Conservation (phyloP, 2,329 filamentous ascomycete genomes). For the Claviceps maximensis region DNA sequence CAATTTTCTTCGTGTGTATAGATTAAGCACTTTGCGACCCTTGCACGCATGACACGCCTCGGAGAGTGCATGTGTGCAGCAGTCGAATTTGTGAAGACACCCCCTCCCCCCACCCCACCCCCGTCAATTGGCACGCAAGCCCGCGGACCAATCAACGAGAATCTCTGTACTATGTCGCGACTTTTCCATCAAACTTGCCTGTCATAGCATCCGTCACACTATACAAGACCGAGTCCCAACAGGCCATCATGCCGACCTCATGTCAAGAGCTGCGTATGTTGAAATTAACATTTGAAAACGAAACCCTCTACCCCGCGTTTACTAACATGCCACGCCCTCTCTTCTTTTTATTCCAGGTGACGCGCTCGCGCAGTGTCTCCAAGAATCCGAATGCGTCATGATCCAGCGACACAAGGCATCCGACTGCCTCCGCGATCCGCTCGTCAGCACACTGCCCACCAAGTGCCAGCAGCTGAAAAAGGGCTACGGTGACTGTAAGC, state of each 20-base stretch:
- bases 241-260: slow-evolving; percentile 65
- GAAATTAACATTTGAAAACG: neutral
- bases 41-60: neutral
- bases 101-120: too few species aligned
- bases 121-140: neutral
- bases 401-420: slow-evolving; percentile 72
- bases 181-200: neutral
- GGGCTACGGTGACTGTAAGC: slow-evolving; percentile 88
- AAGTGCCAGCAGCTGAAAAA: slow-evolving; percentile 89
- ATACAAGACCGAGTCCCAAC: neutral
- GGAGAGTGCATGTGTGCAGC: neutral
- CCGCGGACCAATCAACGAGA: neutral
- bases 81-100: neutral
- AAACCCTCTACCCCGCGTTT: neutral
- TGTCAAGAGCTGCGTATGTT: slow-evolving; percentile 89
- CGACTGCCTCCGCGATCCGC: slow-evolving; percentile 77
- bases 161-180: neutral
- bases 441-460: slow-evolving; percentile 67
- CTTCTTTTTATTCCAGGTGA: slow-evolving; percentile 49
- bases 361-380: slow-evolving; percentile 86
- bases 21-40: neutral
- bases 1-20: neutral
- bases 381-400: slow-evolving; percentile 94
- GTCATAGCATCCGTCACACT: neutral
- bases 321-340: neutral